Base-by-base conservation (phyloP, 306 rosid genomes). In the Begonia peltatifolia region DNA sequence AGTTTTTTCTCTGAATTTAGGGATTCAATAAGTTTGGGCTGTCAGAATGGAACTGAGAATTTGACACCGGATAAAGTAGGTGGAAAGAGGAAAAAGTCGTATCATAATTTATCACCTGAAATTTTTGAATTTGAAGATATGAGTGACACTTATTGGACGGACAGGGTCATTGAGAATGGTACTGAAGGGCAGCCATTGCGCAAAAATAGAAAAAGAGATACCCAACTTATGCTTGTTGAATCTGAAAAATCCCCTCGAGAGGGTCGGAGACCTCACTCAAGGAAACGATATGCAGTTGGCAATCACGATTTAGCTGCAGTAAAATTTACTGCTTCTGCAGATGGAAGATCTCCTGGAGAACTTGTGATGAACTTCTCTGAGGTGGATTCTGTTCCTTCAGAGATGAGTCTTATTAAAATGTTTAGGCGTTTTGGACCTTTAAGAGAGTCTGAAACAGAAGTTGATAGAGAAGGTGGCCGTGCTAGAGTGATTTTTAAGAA, bases 101-200 rank as follows among this genome's bases (percentile, higher is more conserved):
- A 67, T 10, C 47, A 61, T 55, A n/a, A 62, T 55, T 83, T 74
- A 47, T 54, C 63, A 41, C 81, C 95, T 3, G 84, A 78, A 59
- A 73, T 95, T 62, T 89, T 82, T 76, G 97, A 89, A 68, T 89
- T 89, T 65, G 95, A 89, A 62, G 97, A 85, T 65, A 85, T 83
- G 97, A 86, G 76, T 50, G 95, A 90, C 68, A 80, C 92, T 36
- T 90, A 90, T 49, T 83, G 97, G 97, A 90, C 94, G 8, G 95
- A 90, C 69, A 85, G 83, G 70, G 94, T 90, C 57, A 73, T 90
- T 55, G 83, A 83, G 62, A 90, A 83, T 75, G 95, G 90, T 17
- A 59, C 71, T 47, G 97, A 90, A 71, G 95, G 71, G 69, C 83
- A 76, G 67, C 67, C 76, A 38, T 20, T 76, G 12, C 83, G 72